Base-by-base conservation (phyloP, 2,329 filamentous ascomycete genomes). In the Endothia cerciana region DNA sequence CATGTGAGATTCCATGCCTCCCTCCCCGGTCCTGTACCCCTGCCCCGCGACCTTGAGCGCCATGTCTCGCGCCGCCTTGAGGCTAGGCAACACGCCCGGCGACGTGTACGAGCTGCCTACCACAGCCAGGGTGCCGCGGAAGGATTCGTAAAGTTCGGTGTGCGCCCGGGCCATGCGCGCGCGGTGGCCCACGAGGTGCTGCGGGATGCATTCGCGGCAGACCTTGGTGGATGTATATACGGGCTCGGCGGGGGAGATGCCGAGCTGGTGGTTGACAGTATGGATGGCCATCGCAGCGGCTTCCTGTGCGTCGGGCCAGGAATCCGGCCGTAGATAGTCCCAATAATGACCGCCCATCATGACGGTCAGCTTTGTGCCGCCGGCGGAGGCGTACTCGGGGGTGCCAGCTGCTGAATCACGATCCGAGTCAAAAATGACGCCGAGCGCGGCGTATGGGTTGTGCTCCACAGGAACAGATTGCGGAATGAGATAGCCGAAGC, bases 261-360 rank as follows among this genome's bases (percentile, higher is more conserved):
- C 83, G 5, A 98, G 81, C 73, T 98, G 94, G 25, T 93, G 85
- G 68, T 85, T 79, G 1, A 97, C 80, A 7, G 96, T 81, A 1
- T 81, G 77, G 68, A 86, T 85, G 41, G 94, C 93, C 85, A 94
- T 90, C 6, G 78, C 74, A 33, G 91, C 79, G 19, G 88, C 93
- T 70, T 91, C 84, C 17, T 89, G 81, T 68, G 89, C 83, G 60
- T 85, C 80, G 0, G 93, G 93, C 65, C 86, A 87, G 47, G 81
- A 79, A 11, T 66, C 61, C 0, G 72, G 61, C 1, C 68, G 72
- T 56, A 70, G 72, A 65, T 81, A 85, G 75, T 93, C 84, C 92
- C 92, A 98, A 85, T 92, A 93, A 78, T 97, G 93, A 1, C 95
- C 95, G 66, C 95, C 95, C 65, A 99, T 82, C 88, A 99, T 97